Evolutionary conservation across 129 eudicot species (phyloP).

Genomic region (Flaveria bidentis): DNA sequence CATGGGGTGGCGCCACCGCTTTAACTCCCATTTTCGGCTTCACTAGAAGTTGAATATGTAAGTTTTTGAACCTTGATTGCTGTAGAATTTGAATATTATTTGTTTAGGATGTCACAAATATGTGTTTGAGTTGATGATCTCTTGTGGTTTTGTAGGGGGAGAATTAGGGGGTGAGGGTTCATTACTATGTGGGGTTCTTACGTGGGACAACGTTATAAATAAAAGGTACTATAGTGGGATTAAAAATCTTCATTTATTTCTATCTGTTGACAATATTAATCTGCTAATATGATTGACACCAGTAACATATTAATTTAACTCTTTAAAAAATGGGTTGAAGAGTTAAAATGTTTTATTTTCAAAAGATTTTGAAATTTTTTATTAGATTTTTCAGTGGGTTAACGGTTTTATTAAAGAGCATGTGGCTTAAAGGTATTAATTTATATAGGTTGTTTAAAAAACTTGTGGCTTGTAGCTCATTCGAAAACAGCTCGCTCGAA

Average conservation of each 20-base stretch:
- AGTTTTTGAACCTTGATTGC: neutral
- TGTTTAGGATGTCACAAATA: constrained; percentile 9
- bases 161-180: constrained; percentile 29
- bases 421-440: too few species aligned
- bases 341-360: too few species aligned
- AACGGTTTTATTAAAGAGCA: too few species aligned
- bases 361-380: too few species aligned
- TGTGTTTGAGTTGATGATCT: constrained; percentile 16
- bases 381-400: too few species aligned
- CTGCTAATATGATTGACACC: too few species aligned
- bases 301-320: too few species aligned
- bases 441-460: too few species aligned
- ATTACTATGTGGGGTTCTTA: constrained; percentile 38
- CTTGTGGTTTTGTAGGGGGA: constrained; percentile 39
- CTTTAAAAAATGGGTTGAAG: too few species aligned
- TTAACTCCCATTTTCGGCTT: constrained; percentile 28
- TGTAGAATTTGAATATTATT: constrained; percentile 6
- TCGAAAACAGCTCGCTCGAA: too few species aligned
- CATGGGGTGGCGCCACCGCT: constrained; percentile 36
- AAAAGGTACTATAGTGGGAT: constrained; percentile 1
- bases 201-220: constrained; percentile 25
- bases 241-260: neutral
- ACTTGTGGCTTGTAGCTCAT: too few species aligned
- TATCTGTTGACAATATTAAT: too few species aligned
- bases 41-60: neutral